Evolutionary conservation across 768 basidiomycete species (phyloP), one percentile per base, ranked within the genome.

Genomic region (Crepidotus variabilis): DNA sequence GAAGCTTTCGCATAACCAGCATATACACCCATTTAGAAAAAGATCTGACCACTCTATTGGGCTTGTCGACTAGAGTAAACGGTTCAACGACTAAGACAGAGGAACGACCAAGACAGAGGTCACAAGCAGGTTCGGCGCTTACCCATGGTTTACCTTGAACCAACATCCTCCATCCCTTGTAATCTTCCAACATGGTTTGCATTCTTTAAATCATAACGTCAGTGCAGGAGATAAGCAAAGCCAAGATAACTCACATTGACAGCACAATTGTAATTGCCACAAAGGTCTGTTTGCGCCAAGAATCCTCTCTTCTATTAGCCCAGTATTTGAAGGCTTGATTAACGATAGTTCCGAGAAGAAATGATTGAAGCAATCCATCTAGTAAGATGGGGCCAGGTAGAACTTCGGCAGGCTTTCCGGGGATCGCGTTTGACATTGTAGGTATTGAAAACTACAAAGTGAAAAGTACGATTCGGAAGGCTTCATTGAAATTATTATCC

Each of bases 1-100:
- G 57, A 78, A 83, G 2, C 70, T 65, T 62, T 83, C 75, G 60
- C 80, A 82, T 34, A 78, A 50, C 53, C 73, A 67, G 59, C 74
- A 76, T 35, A 82, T 74, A 8, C 75, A 61, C 2, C 78, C 78
- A 59, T 81, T 82, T 34, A 81, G 51, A 53, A 82, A 76, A 34
- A 81, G 60, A 50, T 80, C 78, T 0, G 73, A 67, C 74, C 75
- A 79, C 57, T 75, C 69, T 18, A 81, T 71, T 0, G 63, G 63
- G 55, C 71, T 78, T 2, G 71, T 69, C 35, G 75, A 70, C 73
- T 77, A 21, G 16, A 64, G 39, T 36, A 43, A 43, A 16, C 5
- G 14, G 39, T 43, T 65, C 32, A 21, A 43, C 51, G 28, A 28
- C 28, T 8, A 28, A 28, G 8, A 28, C 22, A 50, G 28, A 6